These are phyloP conservation scores for Phaeoacremonium minimum DNA, from an alignment of 2,329 filamentous ascomycete genomes.

Conservation along the genomic window DNA sequence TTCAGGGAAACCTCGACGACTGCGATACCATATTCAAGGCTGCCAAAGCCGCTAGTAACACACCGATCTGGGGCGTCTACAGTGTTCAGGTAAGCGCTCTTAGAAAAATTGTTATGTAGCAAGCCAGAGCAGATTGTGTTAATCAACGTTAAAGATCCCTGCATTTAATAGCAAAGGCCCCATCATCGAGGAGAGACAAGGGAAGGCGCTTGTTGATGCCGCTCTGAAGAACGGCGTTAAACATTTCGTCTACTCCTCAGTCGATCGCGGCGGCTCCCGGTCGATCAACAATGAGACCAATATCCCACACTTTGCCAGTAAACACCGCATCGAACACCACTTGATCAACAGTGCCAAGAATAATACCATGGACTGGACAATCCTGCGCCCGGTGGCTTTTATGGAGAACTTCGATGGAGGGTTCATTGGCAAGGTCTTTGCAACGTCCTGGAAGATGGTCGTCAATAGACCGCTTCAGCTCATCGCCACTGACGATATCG, in stretches of 20 bases:
- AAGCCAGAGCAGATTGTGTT: no score
- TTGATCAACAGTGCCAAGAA: constrained; percentile 40
- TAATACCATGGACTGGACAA: constrained; percentile 51
- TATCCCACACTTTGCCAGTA: constrained; percentile 59
- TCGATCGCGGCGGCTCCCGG: constrained; percentile 55
- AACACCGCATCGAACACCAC: constrained; percentile 58
- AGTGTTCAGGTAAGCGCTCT: constrained; percentile 50
- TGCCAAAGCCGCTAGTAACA: constrained; percentile 18
- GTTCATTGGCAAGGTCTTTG: constrained; percentile 29
- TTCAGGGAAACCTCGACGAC: not conserved
- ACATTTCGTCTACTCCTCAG: constrained; percentile 60
- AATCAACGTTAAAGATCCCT: no score
- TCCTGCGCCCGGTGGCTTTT: constrained; percentile 59
- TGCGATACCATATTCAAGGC: constrained; percentile 42
- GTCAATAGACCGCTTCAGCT: constrained; percentile 30
- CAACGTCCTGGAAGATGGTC: constrained; percentile 22
- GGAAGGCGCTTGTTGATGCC: constrained; percentile 54
- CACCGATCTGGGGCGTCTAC: constrained; percentile 54
- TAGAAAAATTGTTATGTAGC: no score
- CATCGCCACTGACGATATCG: constrained; percentile 37
- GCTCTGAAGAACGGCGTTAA: constrained; percentile 48
- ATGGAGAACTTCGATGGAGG: constrained; percentile 47
- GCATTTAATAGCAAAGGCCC: no score
- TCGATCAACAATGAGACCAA: constrained; percentile 46
- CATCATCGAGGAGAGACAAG: constrained; percentile 38